phyloP scores from a whole-genome alignment of 2,329 filamentous ascomycete genomes.

The Pseudocercospora ulei region DNA sequence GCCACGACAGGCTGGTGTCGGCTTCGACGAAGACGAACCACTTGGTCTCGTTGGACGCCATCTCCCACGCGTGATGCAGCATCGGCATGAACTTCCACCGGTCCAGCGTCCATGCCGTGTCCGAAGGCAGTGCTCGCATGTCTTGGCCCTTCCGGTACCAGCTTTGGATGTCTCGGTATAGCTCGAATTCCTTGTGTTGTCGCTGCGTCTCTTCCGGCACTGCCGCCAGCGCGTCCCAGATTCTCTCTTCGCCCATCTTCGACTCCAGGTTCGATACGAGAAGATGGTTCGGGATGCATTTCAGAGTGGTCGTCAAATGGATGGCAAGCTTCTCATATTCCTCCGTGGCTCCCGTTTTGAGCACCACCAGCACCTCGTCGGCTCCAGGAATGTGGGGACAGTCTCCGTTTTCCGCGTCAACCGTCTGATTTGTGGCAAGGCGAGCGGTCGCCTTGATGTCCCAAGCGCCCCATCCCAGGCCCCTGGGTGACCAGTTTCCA shows the following conservation, averaged over 20 bases:
- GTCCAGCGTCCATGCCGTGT: constrained; percentile 46
- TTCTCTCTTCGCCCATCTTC: constrained; percentile 36
- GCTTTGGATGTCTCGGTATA: constrained; percentile 30
- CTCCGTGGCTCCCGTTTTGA: constrained; percentile 53
- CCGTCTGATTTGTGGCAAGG: not conserved
- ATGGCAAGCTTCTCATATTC: constrained; percentile 48
- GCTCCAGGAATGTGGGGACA: constrained; percentile 31
- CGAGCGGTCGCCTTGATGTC: not conserved
- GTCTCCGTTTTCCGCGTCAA: not conserved
- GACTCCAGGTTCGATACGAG: constrained; percentile 47
- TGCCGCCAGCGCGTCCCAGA: constrained; percentile 29
- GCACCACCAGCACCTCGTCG: constrained; percentile 47
- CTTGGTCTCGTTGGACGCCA: constrained; percentile 37
- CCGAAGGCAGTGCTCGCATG: constrained; percentile 25
- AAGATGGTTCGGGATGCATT: constrained; percentile 40
- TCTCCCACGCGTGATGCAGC: constrained; percentile 44
- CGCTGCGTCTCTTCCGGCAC: constrained; percentile 26
- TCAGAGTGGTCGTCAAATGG: constrained; percentile 48
- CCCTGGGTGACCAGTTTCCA: not conserved
- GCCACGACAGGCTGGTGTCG: constrained; percentile 42
- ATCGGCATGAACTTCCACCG: constrained; percentile 52
- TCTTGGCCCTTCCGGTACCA: constrained; percentile 30
- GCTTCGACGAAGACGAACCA: constrained; percentile 49
- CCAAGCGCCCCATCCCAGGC: not conserved
- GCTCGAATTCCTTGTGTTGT: constrained; percentile 31